A percentile compares a stretch with the other conserved stretches of the same genome.
Evolutionary conservation across 1,284 basidiomycete species (phyloP).

Genomic region (Cryptococcus hybrid): DNA sequence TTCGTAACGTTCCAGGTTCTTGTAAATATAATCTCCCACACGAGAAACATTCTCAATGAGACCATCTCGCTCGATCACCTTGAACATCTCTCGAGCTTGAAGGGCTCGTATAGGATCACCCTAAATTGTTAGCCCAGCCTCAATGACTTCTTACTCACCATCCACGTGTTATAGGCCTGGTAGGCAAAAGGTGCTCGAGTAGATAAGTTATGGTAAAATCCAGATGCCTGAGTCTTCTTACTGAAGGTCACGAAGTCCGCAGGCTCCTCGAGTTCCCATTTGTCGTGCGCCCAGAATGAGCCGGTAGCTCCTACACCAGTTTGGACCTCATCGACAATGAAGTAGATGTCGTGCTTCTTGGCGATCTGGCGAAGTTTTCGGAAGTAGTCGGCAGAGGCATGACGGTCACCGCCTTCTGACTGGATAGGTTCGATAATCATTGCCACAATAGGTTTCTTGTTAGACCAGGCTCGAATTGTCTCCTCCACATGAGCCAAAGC

Average conservation of each 20-base stretch:
- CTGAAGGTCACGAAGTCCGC: conserved; percentile 57
- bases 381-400: conserved; percentile 57
- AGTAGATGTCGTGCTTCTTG: conserved; percentile 55
- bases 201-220: conserved; percentile 55
- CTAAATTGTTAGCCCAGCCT: no score
- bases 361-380: conserved; percentile 53
- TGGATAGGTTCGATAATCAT: conserved; percentile 59
- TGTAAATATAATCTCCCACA: no score
- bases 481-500: conserved; percentile 40
- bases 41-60: neutral
- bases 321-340: conserved; percentile 57
- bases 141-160: no score
- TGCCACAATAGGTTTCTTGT: conserved; percentile 55
- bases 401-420: conserved; percentile 58
- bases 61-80: no score
- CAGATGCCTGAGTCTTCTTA: conserved; percentile 55
- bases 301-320: conserved; percentile 59
- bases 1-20: no score
- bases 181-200: conserved; percentile 54
- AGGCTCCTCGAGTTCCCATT: conserved; percentile 53
- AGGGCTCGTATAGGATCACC: no score
- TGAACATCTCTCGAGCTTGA: no score
- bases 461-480: conserved; percentile 39
- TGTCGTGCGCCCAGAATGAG: conserved; percentile 59
- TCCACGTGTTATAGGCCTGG: conserved; percentile 42